Conservation (phyloP, 768 basidiomycete species). For the Mycena venus region DNA sequence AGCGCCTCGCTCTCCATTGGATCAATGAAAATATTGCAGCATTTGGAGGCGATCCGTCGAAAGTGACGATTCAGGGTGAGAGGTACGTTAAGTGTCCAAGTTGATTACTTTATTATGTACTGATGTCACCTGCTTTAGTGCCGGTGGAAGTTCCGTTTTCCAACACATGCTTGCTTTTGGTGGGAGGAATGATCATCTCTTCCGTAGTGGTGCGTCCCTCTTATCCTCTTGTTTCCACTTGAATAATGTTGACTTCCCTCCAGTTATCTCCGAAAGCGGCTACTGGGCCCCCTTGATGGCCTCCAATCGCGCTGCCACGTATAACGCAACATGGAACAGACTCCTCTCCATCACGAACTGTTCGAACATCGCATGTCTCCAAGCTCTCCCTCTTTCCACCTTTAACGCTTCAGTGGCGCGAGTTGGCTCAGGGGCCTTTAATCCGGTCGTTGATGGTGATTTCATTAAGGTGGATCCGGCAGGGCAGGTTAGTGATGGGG, state of each 20-base stretch:
- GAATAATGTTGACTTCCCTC: conserved; percentile 15
- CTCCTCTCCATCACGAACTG: conserved; percentile 28
- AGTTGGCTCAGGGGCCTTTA: conserved; percentile 27
- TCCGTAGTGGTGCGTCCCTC: conserved; percentile 23
- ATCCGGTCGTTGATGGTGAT: conserved; percentile 26
- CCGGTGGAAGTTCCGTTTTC: conserved; percentile 24
- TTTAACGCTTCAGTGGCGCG: conserved; percentile 25
- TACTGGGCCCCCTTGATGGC: conserved; percentile 25
- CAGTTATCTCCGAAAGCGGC: conserved; percentile 23
- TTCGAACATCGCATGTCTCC: conserved; percentile 26
- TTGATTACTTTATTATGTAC: conserved; percentile 24
- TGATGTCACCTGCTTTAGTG: conserved; percentile 19
- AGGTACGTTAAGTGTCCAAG: conserved; percentile 24
- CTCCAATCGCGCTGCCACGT: conserved; percentile 25
- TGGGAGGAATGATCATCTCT: conserved; percentile 26
- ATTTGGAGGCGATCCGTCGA: conserved; percentile 22
- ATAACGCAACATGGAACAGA: conserved; percentile 26
- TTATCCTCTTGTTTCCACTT: conserved; percentile 24
- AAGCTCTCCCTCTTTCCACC: conserved; percentile 26
- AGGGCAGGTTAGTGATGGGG: conserved; percentile 26
- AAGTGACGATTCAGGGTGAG: conserved; percentile 27
- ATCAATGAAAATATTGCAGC: conserved; percentile 25
- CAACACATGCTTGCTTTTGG: conserved; percentile 26
- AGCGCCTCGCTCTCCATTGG: conserved; percentile 25
- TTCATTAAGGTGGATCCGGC: conserved; percentile 26